phyloP scores from a whole-genome alignment of 1,284 basidiomycete genomes.

The Chiua sp. region DNA sequence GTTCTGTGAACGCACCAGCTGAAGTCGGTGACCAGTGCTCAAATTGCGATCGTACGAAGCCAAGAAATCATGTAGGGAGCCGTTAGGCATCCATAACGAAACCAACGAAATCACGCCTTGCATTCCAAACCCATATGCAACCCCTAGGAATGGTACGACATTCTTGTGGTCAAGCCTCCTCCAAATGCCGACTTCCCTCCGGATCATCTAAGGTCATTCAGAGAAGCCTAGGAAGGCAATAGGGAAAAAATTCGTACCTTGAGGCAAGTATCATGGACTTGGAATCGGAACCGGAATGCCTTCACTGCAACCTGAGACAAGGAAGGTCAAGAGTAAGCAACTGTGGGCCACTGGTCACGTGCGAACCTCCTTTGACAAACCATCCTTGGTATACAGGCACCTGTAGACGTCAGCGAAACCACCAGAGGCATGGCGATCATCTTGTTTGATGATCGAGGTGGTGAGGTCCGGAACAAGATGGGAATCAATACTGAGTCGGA shows the following conservation, averaged over 20 bases:
- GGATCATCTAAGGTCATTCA: not conserved
- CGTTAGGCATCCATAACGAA: slow-evolving; percentile 23
- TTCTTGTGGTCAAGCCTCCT: slow-evolving; percentile 19
- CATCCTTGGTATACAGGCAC: not conserved
- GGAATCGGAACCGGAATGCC: not conserved
- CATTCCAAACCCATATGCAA: slow-evolving; percentile 21
- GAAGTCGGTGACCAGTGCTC: slow-evolving; percentile 1
- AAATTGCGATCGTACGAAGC: not conserved
- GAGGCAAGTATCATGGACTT: not conserved
- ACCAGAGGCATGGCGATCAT: not conserved
- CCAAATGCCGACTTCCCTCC: slow-evolving; percentile 28
- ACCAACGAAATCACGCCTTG: slow-evolving; percentile 14
- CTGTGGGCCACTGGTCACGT: not conserved
- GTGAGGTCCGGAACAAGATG: not conserved
- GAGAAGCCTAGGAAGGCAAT: no score
- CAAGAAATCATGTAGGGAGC: not conserved
- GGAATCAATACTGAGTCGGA: not conserved
- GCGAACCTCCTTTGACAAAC: not conserved
- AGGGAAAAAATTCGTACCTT: not conserved
- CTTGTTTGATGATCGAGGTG: not conserved
- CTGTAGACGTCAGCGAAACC: not conserved
- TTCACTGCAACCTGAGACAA: not conserved
- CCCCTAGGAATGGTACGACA: slow-evolving; percentile 26
- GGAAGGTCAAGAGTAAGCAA: not conserved
- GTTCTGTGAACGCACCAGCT: not conserved